These are phyloP conservation scores for Aphanomyces astaci DNA, from an alignment of 352 stramenopile genomes.

Conservation along the genomic window DNA sequence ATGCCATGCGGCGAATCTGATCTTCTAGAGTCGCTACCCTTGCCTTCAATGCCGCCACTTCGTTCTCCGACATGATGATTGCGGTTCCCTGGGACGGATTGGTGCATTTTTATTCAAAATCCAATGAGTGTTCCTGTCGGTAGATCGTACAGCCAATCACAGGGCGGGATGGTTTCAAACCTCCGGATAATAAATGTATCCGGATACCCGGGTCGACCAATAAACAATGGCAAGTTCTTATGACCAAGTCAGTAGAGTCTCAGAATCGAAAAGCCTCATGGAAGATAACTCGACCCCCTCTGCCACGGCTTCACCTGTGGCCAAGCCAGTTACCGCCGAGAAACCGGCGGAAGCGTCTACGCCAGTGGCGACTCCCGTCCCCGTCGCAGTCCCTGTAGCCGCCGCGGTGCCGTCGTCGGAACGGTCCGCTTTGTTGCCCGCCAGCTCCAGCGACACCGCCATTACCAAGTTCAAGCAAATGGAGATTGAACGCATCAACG, in stretches of 20 bases:
- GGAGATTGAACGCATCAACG: slow-evolving; percentile 17
- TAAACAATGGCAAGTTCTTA: neutral
- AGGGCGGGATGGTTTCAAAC: neutral
- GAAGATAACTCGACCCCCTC: neutral
- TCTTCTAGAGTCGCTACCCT: neutral
- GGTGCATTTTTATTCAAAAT: neutral
- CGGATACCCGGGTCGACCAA: neutral
- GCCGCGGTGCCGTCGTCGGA: neutral
- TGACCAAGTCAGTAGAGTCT: neutral
- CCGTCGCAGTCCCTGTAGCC: neutral
- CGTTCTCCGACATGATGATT: neutral
- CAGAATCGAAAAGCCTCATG: neutral
- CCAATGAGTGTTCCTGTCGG: neutral
- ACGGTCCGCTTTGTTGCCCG: neutral
- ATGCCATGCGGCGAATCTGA: neutral
- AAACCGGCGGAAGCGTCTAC: neutral
- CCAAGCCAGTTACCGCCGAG: neutral
- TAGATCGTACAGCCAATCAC: neutral
- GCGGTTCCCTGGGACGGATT: too few species aligned
- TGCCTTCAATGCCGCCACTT: neutral
- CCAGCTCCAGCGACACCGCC: neutral
- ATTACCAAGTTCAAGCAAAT: slow-evolving; percentile 21
- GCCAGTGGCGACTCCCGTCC: neutral
- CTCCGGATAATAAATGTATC: neutral
- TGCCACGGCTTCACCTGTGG: neutral